Conservation (phyloP, 2,329 filamentous ascomycete species). For the Monosporascus ibericus region DNA sequence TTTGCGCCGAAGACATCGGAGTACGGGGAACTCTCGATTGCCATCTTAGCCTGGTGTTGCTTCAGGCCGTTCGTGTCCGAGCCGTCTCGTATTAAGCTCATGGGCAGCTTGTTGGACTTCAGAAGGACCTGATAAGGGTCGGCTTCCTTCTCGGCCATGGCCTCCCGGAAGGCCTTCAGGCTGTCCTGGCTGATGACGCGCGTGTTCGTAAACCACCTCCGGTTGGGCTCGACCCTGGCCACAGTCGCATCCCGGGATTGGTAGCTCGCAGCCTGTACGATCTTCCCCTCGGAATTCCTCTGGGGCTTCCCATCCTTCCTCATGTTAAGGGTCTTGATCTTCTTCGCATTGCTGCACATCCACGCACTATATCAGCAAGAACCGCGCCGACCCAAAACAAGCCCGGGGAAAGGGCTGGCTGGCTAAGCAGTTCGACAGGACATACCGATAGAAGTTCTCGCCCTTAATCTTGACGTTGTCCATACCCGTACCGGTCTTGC, state of each 20-base stretch:
- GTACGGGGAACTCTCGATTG: conserved; percentile 82
- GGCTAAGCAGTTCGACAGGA: not conserved
- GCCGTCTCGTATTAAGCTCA: conserved; percentile 84
- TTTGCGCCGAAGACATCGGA: conserved; percentile 89
- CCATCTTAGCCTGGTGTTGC: conserved; percentile 90
- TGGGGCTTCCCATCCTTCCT: conserved; percentile 80
- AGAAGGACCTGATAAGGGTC: conserved; percentile 94
- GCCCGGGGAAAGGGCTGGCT: too few relatives aligned
- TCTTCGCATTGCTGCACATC: conserved; percentile 60
- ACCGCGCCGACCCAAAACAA: conserved; percentile 13
- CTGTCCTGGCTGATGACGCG: conserved; percentile 84
- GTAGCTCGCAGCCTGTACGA: conserved; percentile 76
- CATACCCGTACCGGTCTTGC: conserved; percentile 80
- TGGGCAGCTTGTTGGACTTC: conserved; percentile 93
- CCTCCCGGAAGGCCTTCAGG: conserved; percentile 78
- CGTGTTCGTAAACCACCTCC: conserved; percentile 97
- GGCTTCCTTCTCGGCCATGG: conserved; percentile 81
- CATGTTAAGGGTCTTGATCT: conserved; percentile 83
- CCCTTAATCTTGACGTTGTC: conserved; percentile 89
- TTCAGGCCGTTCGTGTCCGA: conserved; percentile 77
- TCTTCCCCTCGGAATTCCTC: conserved; percentile 75
- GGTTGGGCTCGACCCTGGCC: conserved; percentile 88
- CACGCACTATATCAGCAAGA: conserved; percentile 3
- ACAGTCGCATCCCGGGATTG: conserved; percentile 77
- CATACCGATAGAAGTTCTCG: conserved; percentile 92